Conservation (phyloP, 805 yeast species). For the Lipomyces chichibuensis region DNA sequence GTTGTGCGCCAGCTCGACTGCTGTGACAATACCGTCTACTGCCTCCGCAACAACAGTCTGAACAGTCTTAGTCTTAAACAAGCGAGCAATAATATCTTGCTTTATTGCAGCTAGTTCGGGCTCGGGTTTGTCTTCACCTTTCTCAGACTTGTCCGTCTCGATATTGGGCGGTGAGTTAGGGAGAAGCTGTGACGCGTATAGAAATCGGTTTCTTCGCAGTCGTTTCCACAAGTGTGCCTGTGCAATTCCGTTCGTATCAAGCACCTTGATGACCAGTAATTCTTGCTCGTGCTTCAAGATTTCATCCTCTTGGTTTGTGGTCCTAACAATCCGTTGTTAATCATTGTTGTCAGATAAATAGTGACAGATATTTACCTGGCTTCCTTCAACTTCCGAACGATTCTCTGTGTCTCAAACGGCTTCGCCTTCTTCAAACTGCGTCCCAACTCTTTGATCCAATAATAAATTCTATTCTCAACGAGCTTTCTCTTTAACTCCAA, state of each 20-base stretch:
- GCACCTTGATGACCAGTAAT: conserved; percentile 30
- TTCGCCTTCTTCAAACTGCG: conserved; percentile 43
- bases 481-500: conserved; percentile 38
- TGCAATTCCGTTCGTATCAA: conserved; percentile 36
- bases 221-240: conserved; percentile 21
- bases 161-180: conserved; percentile 18
- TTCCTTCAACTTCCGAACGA: conserved; percentile 40
- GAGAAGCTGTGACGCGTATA: conserved; percentile 15
- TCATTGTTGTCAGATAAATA: not conserved
- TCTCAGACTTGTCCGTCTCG: not conserved
- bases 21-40: conserved; percentile 20
- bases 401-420: conserved; percentile 43
- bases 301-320: conserved; percentile 20
- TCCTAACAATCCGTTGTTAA: not conserved
- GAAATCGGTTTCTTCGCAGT: conserved; percentile 18
- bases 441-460: conserved; percentile 38
- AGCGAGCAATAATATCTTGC: conserved; percentile 37
- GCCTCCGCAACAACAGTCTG: conserved; percentile 24
- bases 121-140: conserved; percentile 7
- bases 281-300: conserved; percentile 36
- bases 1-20: conserved; percentile 31
- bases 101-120: conserved; percentile 2
- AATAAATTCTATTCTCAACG: conserved; percentile 42
- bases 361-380: conserved; percentile 19
- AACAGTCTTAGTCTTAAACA: conserved; percentile 34